Evolutionary conservation across 2,329 filamentous ascomycete species (phyloP), one percentile per base, ranked within the genome.

Genomic region (Penicillium sp.): DNA sequence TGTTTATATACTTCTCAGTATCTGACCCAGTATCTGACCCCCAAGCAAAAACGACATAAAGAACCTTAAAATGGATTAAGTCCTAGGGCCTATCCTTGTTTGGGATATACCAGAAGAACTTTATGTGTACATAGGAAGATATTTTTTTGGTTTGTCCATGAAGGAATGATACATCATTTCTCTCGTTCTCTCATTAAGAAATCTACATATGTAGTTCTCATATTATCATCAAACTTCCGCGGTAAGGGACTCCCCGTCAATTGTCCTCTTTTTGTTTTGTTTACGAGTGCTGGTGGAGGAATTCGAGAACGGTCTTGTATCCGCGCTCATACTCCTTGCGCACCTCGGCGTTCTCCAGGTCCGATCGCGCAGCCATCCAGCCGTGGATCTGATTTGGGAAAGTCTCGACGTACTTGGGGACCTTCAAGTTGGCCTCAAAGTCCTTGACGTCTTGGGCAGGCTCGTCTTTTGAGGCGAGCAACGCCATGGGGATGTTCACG

Each of bases 401-500:
- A 25, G 75, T 79, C 69, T 80, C 77, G 2, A 80, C 70, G 50
- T 77, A 68, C 49, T 79, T 75, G 19, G 73, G 67, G 2, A 72
- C 71, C 54, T 70, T 68, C 62, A 80, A 57, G 37, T 73, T 75
- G 10, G 70, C 68, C 45, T 74, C 69, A 59, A 77, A 80, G 6
- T 70, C 69, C 41, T 71, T 65, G 12, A 79, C 74, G 19, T 73
- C 84, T 0, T 80, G 77, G 63, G 81, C 79, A 37, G 77, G 70
- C 75, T 87, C 84, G 48, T 86, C 84, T 69, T 80, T 80, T 38
- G 78, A 81, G 2, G 84, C 83, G 41, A 87, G 75, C 76, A 86
- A 77, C 7, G 79, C 78, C 70, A 82, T 83, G 1, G 84, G 84
- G 40, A 86, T 82, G 4, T 78, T 81, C 38, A 86, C 76, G 6